These are phyloP conservation scores for Tripterygium wilfordii DNA, from an alignment of 177 flowering plant genomes.

Conservation along the genomic window DNA sequence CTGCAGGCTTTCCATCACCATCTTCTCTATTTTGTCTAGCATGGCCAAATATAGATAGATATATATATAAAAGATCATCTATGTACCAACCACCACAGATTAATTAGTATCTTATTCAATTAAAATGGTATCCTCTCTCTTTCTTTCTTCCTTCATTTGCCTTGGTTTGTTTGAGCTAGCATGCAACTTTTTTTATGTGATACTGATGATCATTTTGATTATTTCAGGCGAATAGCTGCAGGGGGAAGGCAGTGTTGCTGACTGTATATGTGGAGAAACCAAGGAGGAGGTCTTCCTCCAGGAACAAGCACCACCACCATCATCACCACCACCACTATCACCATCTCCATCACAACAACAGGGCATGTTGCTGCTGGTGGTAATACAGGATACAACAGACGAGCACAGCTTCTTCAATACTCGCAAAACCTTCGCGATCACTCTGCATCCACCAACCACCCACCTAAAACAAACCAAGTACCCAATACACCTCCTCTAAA, in stretches of 20 bases:
- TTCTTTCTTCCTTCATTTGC: too few species aligned
- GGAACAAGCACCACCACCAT: constrained; percentile 3
- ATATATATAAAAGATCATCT: too few species aligned
- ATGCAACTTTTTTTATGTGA: too few species aligned
- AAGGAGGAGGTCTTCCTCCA: constrained; percentile 11
- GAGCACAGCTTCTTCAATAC: constrained; percentile 54
- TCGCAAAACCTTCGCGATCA: constrained; percentile 34
- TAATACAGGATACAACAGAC: constrained; percentile 40
- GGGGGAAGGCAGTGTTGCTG: constrained; percentile 32
- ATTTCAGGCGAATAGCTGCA: constrained; percentile 18
- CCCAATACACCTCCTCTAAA: constrained; percentile 2
- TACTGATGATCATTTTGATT: not conserved
- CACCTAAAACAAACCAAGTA: too few species aligned
- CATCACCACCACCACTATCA: constrained; percentile 14
- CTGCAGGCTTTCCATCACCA: too few species aligned
- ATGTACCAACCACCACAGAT: too few species aligned
- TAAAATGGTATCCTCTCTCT: too few species aligned
- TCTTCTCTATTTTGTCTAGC: too few species aligned
- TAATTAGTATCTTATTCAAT: too few species aligned
- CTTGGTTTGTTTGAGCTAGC: too few species aligned
- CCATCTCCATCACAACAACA: constrained; percentile 14
- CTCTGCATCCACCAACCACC: constrained; percentile 3
- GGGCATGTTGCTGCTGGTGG: constrained; percentile 9
- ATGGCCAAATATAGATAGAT: too few species aligned
- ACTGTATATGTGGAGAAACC: constrained; percentile 38